Evolutionary conservation across 495 filamentous ascomycete genomes (phyloP).

Genomic region (Penicillium bialowiezense): DNA sequence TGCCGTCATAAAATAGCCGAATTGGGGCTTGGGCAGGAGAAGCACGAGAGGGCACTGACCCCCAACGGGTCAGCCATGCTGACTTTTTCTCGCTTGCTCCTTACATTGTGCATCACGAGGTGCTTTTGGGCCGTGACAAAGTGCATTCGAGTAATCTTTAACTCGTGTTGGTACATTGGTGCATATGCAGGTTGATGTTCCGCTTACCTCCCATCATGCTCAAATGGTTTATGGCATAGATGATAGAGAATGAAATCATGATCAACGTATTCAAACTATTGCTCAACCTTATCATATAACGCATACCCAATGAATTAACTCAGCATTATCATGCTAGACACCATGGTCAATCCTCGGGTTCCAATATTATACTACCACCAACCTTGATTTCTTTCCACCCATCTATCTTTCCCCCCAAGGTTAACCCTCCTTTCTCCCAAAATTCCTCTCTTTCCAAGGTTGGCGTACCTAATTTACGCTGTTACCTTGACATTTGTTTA

Average conservation of each 20-base stretch:
- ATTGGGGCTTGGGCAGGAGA: not conserved
- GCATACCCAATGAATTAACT: too few relatives aligned
- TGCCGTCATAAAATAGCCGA: slow-evolving; percentile 2
- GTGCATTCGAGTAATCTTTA: not conserved
- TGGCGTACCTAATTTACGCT: too few relatives aligned
- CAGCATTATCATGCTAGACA: too few relatives aligned
- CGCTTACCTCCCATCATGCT: not conserved
- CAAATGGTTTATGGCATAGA: slow-evolving; percentile 5
- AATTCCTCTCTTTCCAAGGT: too few relatives aligned
- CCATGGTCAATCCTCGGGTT: too few relatives aligned
- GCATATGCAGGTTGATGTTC: not conserved
- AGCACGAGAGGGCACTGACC: not conserved
- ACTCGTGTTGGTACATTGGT: not conserved
- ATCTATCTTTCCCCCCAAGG: too few relatives aligned
- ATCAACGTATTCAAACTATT: slow-evolving; percentile 4
- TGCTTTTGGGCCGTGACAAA: not conserved
- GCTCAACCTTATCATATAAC: not conserved
- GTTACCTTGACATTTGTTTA: too few relatives aligned
- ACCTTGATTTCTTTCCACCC: too few relatives aligned
- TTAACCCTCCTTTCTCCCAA: too few relatives aligned
- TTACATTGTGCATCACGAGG: not conserved
- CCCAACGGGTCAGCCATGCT: not conserved
- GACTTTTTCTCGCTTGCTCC: slow-evolving; percentile 2
- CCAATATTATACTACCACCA: too few relatives aligned
- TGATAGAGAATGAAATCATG: slow-evolving; percentile 23